These are phyloP conservation scores for Vigna radiata DNA, from an alignment of 306 rosid species.

Conservation along the genomic window DNA sequence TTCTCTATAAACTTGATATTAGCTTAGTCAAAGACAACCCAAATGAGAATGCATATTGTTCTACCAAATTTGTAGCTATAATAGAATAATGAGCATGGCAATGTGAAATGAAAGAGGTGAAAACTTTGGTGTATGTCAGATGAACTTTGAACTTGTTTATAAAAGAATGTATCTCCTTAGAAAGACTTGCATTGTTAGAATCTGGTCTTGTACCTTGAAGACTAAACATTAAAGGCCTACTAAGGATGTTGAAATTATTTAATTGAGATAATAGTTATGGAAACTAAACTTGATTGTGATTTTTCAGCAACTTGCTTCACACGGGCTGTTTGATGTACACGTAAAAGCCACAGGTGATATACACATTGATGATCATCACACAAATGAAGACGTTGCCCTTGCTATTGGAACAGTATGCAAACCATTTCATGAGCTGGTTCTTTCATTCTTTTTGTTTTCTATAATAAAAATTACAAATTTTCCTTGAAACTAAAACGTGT, in stretches of 20 bases:
- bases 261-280: neutral
- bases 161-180: neutral
- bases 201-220: constrained; percentile 25
- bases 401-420: constrained; percentile 86
- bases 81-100: neutral
- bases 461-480: constrained; percentile 10
- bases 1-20: neutral
- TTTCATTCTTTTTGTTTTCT: constrained; percentile 25
- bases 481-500: neutral
- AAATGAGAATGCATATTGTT: neutral
- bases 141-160: constrained; percentile 16
- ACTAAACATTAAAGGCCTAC: neutral
- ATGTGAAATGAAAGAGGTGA: constrained; percentile 19
- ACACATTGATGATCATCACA: constrained; percentile 93
- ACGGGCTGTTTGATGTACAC: constrained; percentile 84
- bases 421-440: constrained; percentile 27
- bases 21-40: neutral
- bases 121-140: constrained; percentile 22
- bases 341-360: constrained; percentile 82
- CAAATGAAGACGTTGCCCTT: constrained; percentile 94
- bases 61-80: neutral
- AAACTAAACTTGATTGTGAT: constrained; percentile 39
- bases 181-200: constrained; percentile 20
- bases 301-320: constrained; percentile 90
- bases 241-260: neutral